Evolutionary conservation across 2,329 filamentous ascomycete genomes (phyloP).

Genomic region (Fusarium coffeatum): DNA sequence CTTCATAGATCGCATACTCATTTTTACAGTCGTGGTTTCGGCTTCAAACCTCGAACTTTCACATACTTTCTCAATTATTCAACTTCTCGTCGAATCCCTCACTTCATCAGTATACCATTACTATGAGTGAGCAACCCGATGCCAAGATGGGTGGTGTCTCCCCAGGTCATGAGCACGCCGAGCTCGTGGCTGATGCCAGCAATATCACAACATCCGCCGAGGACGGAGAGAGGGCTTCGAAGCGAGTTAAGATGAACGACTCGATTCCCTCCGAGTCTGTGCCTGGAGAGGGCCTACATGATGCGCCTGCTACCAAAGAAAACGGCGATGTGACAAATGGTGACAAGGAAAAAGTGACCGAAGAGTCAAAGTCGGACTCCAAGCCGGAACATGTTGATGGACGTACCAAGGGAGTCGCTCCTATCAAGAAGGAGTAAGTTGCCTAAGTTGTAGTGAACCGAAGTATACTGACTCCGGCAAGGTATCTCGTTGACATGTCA

Average conservation of each 20-base stretch:
- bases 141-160: conserved; percentile 39
- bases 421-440: conserved; percentile 78
- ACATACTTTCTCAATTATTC: background rate
- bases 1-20: conserved; percentile 10
- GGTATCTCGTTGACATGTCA: conserved; percentile 57
- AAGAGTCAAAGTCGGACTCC: conserved; percentile 8
- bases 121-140: conserved; percentile 48
- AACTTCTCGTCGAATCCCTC: background rate
- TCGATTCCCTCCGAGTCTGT: conserved; percentile 34
- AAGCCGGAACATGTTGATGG: conserved; percentile 41
- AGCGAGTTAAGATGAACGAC: conserved; percentile 68
- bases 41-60: background rate
- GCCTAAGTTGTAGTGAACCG: background rate
- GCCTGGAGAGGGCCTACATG: conserved; percentile 38
- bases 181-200: conserved; percentile 33
- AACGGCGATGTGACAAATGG: conserved; percentile 32
- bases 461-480: conserved; percentile 38
- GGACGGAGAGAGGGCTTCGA: conserved; percentile 60
- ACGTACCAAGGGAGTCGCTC: conserved; percentile 69
- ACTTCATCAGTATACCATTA: background rate
- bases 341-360: conserved; percentile 29
- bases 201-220: conserved; percentile 14
- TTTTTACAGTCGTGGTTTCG: background rate
- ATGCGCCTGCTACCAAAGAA: conserved; percentile 28
- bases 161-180: conserved; percentile 27